Conservation (phyloP, 202 grass and related monocot species). For the Schoenoplectus tabernaemontani region DNA sequence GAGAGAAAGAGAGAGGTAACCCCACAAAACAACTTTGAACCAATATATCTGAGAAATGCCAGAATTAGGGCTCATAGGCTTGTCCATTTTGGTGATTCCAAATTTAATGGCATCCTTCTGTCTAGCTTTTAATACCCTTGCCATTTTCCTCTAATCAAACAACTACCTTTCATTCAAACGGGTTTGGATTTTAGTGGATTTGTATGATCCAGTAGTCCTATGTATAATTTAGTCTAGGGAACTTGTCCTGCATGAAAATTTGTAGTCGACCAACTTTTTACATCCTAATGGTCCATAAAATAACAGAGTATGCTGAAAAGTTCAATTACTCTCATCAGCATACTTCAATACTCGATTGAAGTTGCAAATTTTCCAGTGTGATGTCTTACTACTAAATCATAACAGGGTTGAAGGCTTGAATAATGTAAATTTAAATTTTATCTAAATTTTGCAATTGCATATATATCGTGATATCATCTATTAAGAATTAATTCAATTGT, state of each 20-base stretch:
- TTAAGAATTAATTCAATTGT: too few species aligned
- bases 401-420: too few species aligned
- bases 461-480: too few species aligned
- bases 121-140: conserved; percentile 25
- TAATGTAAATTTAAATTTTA: too few species aligned
- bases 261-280: too few species aligned
- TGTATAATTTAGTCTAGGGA: background rate
- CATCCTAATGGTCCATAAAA: too few species aligned
- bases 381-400: too few species aligned
- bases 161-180: background rate
- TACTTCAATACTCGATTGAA: too few species aligned
- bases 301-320: too few species aligned
- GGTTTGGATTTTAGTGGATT: conserved; percentile 3
- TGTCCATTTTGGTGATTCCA: conserved; percentile 54
- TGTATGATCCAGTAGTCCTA: background rate
- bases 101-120: conserved; percentile 21
- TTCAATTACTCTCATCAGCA: too few species aligned
- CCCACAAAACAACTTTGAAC: conserved; percentile 32
- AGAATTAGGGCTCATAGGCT: conserved; percentile 59
- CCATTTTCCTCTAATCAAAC: background rate
- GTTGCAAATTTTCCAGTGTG: too few species aligned
- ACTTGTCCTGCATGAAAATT: background rate
- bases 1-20: conserved; percentile 15
- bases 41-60: conserved; percentile 31
- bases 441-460: too few species aligned